Evolutionary conservation across 106 monocot genomes (phyloP).

Genomic region (Alisma plantagoaquatica): DNA sequence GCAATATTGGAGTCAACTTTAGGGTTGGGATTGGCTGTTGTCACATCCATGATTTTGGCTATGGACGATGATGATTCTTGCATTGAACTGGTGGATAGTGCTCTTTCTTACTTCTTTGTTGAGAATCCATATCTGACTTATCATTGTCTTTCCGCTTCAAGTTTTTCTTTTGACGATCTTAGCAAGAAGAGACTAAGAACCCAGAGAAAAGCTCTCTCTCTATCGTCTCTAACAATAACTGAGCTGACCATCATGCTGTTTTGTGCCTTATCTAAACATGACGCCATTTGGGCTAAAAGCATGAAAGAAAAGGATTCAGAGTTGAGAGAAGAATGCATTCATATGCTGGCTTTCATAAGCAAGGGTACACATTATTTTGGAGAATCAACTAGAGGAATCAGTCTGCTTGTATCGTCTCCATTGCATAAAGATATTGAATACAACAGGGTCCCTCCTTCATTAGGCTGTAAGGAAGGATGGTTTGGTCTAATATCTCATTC

Average conservation of each 20-base stretch:
- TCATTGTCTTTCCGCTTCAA: constrained; percentile 44
- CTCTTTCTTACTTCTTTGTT: constrained; percentile 41
- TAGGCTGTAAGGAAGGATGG: constrained; percentile 62
- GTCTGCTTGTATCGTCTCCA: constrained; percentile 37
- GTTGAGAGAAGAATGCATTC: constrained; percentile 61
- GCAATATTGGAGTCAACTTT: constrained; percentile 22
- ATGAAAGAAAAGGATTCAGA: constrained; percentile 52
- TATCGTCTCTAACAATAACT: constrained; percentile 40
- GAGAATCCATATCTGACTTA: constrained; percentile 48
- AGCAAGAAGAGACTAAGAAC: constrained; percentile 32
- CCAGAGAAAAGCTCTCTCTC: constrained; percentile 31
- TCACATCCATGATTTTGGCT: constrained; percentile 42
- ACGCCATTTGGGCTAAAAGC: constrained; percentile 27
- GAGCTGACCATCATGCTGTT: constrained; percentile 53
- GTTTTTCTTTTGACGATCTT: constrained; percentile 22
- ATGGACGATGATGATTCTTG: constrained; percentile 44
- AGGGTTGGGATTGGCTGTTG: constrained; percentile 51
- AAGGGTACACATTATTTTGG: constrained; percentile 31
- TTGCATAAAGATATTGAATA: constrained; percentile 27
- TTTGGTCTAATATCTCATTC: no score
- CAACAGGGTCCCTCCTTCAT: constrained; percentile 30
- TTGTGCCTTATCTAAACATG: constrained; percentile 51
- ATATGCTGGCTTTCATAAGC: constrained; percentile 83
- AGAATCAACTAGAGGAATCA: constrained; percentile 18
- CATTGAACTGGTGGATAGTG: constrained; percentile 37